phyloP scores from a whole-genome alignment of 805 yeast species.

The Wickerhamiella spandovensis region DNA sequence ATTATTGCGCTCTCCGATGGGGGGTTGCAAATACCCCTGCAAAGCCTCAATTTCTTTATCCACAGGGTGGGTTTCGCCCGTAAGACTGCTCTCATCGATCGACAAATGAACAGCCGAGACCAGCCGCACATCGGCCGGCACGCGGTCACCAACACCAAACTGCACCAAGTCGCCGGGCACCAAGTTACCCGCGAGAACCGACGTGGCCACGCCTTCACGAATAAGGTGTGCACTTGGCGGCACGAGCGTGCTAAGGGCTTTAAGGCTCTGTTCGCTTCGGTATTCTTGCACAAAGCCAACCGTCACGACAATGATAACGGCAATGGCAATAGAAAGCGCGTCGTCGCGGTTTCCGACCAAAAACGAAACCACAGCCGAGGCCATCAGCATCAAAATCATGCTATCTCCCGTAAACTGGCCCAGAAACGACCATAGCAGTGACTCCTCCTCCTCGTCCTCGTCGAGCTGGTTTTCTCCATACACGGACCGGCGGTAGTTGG shows the following conservation, averaged over 20 bases:
- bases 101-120: conserved; percentile 64
- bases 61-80: conserved; percentile 91
- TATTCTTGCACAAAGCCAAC: conserved; percentile 98
- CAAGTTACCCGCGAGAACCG: conserved; percentile 71
- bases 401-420: conserved; percentile 84
- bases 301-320: conserved; percentile 82
- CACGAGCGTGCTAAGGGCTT: conserved; percentile 82
- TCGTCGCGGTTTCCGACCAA: conserved; percentile 95
- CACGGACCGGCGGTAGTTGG: conserved; percentile 51
- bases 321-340: conserved; percentile 85
- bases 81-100: conserved; percentile 85
- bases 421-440: conserved; percentile 54
- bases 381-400: conserved; percentile 72
- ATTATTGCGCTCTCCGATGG: conserved; percentile 55
- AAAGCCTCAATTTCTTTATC: conserved; percentile 40
- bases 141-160: conserved; percentile 83
- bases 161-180: conserved; percentile 95
- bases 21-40: conserved; percentile 18
- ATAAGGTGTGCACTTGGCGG: conserved; percentile 95
- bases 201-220: conserved; percentile 62
- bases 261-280: conserved; percentile 85
- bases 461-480: conserved; percentile 75
- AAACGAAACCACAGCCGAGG: conserved; percentile 76
- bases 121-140: conserved; percentile 89
- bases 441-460: conserved; percentile 63